These are phyloP conservation scores for Globisporangium ultimum DNA, from an alignment of 352 stramenopile species.

Conservation along the genomic window DNA sequence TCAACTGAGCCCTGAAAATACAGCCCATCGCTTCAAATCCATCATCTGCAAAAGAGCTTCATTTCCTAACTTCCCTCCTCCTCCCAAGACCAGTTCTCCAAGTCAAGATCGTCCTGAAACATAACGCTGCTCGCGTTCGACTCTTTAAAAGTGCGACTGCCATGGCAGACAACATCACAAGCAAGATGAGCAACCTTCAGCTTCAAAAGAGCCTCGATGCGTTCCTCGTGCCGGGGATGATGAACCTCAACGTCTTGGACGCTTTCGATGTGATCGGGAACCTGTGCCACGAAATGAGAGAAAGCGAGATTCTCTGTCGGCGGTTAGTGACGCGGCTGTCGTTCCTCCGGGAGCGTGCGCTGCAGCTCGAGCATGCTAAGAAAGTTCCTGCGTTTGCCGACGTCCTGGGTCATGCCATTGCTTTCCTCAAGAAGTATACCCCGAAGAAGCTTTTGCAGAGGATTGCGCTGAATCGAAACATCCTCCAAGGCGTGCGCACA, in stretches of 20 bases:
- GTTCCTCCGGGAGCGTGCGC: conserved; percentile 25
- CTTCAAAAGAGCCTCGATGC: neutral
- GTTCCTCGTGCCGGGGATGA: neutral
- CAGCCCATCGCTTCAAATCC: no score
- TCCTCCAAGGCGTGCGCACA: neutral
- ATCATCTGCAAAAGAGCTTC: no score
- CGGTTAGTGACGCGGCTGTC: conserved; percentile 5
- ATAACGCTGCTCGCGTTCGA: no score
- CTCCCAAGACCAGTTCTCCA: no score
- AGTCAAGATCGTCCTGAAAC: no score
- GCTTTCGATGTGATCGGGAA: neutral
- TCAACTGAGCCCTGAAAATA: no score
- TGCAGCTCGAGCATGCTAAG: conserved; percentile 18
- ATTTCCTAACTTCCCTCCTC: no score
- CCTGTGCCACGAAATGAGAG: conserved; percentile 14
- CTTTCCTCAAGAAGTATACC: conserved; percentile 10
- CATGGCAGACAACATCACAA: no score
- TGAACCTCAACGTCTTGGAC: neutral
- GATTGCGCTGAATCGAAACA: neutral
- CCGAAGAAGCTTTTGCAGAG: conserved; percentile 4
- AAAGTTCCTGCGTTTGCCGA: conserved; percentile 24
- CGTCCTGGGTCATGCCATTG: conserved; percentile 21
- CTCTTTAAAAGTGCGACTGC: no score
- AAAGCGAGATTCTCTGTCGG: conserved; percentile 6
- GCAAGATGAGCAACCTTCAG: no score